These are phyloP conservation scores for Angomonas ambiguus DNA, from an alignment of 208 protist species.

Conservation along the genomic window DNA sequence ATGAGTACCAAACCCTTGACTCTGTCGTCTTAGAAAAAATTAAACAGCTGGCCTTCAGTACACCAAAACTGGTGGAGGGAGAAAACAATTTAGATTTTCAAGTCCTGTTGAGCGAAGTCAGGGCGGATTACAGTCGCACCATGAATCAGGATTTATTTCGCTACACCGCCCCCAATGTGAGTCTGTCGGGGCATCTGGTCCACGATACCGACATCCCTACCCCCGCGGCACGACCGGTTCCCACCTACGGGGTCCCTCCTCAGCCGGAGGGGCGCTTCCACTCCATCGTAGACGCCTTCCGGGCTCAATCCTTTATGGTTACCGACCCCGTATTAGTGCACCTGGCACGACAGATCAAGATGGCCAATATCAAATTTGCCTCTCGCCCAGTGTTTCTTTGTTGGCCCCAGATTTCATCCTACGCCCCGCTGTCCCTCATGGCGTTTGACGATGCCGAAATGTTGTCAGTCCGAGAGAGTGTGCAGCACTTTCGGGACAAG, in stretches of 20 bases:
- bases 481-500: constrained; percentile 61
- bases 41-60: constrained; percentile 63
- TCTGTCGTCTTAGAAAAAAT: constrained; percentile 56
- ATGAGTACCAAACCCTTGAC: constrained; percentile 84
- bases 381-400: constrained; percentile 70
- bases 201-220: not conserved
- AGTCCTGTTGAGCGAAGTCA: constrained; percentile 70
- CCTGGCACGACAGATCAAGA: constrained; percentile 64
- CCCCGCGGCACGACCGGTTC: constrained; percentile 11
- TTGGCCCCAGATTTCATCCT: constrained; percentile 28
- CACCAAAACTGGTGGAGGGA: constrained; percentile 59
- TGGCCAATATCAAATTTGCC: constrained; percentile 71
- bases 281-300: constrained; percentile 45
- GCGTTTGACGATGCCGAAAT: constrained; percentile 90
- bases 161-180: constrained; percentile 45
- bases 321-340: constrained; percentile 32
- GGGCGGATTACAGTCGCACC: constrained; percentile 79
- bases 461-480: constrained; percentile 55
- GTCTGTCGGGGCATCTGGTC: constrained; percentile 40
- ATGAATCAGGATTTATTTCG: constrained; percentile 87
- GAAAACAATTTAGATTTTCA: constrained; percentile 70
- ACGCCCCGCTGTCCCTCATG: constrained; percentile 64
- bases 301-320: constrained; percentile 51
- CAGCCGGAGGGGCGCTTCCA: constrained; percentile 36
- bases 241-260: constrained; percentile 48